Evolutionary conservation across 2,329 filamentous ascomycete genomes (phyloP), one percentile per base, ranked within the genome.

Genomic region (Colletotrichum theobromicola): DNA sequence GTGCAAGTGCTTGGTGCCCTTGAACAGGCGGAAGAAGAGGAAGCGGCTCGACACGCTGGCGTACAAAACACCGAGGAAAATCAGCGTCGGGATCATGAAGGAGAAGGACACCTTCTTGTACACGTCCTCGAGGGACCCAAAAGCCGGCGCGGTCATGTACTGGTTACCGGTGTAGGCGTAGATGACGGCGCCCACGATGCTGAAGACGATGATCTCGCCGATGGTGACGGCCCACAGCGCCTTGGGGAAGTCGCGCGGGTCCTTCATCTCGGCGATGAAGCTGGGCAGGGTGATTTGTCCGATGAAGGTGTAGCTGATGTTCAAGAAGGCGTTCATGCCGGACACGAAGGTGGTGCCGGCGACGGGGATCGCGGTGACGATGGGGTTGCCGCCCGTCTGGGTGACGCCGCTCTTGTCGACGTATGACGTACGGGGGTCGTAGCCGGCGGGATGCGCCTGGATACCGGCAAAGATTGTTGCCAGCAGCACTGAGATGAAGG

Each of bases 241-340:
- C 85, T 98, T 98, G 79, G 95, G 95, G 81, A 98, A 98, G 78
- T 98, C 96, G 0, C 84, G 82, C 2, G 91, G 90, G 32, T 92
- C 88, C 72, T 87, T 94, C 96, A 98, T 98, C 84, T 98, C 96
- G 5, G 96, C 95, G 77, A 98, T 98, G 86, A 98, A 98, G 78
- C 94, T 96, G 1, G 96, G 96, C 16, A 98, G 89, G 0, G 96
- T 98, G 79, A 98, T 98, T 82, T 98, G 96, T 0, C 96, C 96
- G 78, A 98, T 98, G 81, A 98, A 98, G 1, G 96, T 98, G 83
- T 98, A 98, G 84, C 93, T 95, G 81, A 98, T 98, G 84, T 98
- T 98, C 82, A 98, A 89, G 84, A 98, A 98, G 0, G 96, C 96
- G 67, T 92, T 95, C 89, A 98, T 93, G 26, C 93, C 95, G 4